phyloP scores from a whole-genome alignment of 495 filamentous ascomycete genomes.

The Melanomma pulvis-pyrius region DNA sequence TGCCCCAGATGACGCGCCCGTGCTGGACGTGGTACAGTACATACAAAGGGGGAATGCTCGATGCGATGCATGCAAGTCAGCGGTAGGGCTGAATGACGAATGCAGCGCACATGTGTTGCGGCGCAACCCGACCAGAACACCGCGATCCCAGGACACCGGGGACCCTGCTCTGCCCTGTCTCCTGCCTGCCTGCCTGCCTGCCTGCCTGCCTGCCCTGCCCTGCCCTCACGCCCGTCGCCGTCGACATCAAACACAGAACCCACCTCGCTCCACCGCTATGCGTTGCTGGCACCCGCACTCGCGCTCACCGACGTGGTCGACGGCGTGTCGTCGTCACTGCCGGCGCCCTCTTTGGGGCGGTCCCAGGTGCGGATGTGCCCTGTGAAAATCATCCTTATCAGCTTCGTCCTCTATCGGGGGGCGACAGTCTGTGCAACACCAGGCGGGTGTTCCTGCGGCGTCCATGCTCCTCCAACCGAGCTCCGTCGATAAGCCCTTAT shows the following conservation, averaged over 20 bases:
- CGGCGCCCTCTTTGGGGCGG: slow-evolving; percentile 67
- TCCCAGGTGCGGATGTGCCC: slow-evolving; percentile 90
- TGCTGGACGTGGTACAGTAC: not conserved
- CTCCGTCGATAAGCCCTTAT: slow-evolving; percentile 18
- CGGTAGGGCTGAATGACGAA: slow-evolving; percentile 12
- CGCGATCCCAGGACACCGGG: too few species aligned
- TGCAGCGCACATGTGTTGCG: not conserved
- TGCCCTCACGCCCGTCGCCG: too few species aligned
- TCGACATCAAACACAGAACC: not conserved
- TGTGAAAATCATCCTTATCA: slow-evolving; percentile 44
- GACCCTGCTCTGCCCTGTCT: too few species aligned
- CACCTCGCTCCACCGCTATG: not conserved
- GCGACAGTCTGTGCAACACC: slow-evolving; percentile 3
- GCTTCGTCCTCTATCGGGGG: not conserved
- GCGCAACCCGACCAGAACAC: not conserved
- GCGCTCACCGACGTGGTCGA: slow-evolving; percentile 38
- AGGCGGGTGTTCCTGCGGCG: slow-evolving; percentile 27
- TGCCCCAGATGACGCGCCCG: not conserved
- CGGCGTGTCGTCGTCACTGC: slow-evolving; percentile 44
- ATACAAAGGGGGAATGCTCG: too few species aligned
- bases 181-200: too few species aligned
- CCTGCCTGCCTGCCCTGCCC: too few species aligned
- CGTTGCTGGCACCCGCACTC: slow-evolving; percentile 8
- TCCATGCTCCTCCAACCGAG: not conserved
- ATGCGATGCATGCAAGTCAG: slow-evolving; percentile 8